Conservation (phyloP, 2,329 filamentous ascomycete genomes). For the Arthrobotrys sinensis region DNA sequence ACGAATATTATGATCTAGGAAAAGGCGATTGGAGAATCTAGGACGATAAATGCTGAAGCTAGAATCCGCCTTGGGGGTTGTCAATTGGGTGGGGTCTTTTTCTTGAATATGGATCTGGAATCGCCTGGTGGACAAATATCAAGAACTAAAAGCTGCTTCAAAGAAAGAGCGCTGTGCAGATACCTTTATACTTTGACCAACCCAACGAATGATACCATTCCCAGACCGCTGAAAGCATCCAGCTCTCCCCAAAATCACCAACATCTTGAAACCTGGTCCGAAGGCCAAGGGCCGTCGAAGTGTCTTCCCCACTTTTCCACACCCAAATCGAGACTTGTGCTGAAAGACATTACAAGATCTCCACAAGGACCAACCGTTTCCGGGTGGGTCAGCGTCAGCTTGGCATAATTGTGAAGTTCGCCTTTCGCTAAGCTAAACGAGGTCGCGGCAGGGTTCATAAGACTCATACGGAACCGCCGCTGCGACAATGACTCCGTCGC, state of each 20-base stretch:
- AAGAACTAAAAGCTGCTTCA: constrained; percentile 16
- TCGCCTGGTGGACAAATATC: constrained; percentile 30
- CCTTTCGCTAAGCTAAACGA: constrained; percentile 47
- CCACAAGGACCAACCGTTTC: constrained; percentile 14
- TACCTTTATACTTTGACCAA: constrained; percentile 59
- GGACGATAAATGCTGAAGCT: constrained; percentile 31
- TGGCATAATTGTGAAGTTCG: constrained; percentile 16
- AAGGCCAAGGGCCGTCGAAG: constrained; percentile 11
- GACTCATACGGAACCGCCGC: constrained; percentile 39
- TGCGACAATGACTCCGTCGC: constrained; percentile 16
- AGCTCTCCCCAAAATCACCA: constrained; percentile 34
- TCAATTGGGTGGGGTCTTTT: constrained; percentile 32
- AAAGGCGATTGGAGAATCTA: constrained; percentile 18
- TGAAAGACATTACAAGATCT: constrained; percentile 13
- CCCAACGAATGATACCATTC: constrained; percentile 21
- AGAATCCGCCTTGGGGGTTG: constrained; percentile 31
- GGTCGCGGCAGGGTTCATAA: constrained; percentile 28
- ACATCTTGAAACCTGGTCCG: constrained; percentile 36
- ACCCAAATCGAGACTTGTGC: constrained; percentile 11
- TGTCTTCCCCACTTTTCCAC: constrained; percentile 26
- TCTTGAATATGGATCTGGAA: constrained; percentile 14
- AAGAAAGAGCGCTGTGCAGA: not conserved
- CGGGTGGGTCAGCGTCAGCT: constrained; percentile 11
- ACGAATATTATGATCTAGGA: constrained; percentile 21
- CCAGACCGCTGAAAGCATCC: constrained; percentile 28